A percentile compares a stretch with the other conserved stretches of the same genome.
Evolutionary conservation across 2,329 filamentous ascomycete species (phyloP).

Genomic region (Cytospora paraplurivora): DNA sequence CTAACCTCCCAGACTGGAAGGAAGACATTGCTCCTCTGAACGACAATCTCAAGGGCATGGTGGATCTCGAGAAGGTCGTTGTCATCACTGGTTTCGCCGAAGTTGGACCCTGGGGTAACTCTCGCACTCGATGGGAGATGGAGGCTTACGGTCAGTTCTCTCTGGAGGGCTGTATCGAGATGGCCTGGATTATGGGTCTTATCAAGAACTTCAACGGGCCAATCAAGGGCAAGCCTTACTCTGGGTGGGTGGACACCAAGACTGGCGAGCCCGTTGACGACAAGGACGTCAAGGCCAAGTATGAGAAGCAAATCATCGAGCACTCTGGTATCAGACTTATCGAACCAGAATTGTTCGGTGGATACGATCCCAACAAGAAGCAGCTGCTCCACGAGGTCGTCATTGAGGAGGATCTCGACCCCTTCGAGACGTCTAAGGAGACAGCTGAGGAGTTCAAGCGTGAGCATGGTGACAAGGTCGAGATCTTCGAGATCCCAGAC

Average conservation of each 20-base stretch:
- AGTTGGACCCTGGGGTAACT: slow-evolving; percentile 97
- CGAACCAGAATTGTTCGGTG: slow-evolving; percentile 93
- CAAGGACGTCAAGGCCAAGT: slow-evolving; percentile 96
- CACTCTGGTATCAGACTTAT: slow-evolving; percentile 97
- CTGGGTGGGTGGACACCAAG: slow-evolving; percentile 95
- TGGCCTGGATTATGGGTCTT: slow-evolving; percentile 99
- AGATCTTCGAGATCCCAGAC: slow-evolving; percentile 92
- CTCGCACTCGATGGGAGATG: slow-evolving; percentile 98
- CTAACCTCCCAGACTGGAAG: slow-evolving; percentile 87
- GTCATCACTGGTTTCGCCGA: slow-evolving; percentile 97
- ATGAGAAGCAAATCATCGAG: slow-evolving; percentile 94
- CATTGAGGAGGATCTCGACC: slow-evolving; percentile 94
- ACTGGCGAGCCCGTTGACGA: slow-evolving; percentile 94
- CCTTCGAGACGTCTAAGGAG: slow-evolving; percentile 96
- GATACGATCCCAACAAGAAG: slow-evolving; percentile 98
- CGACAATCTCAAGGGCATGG: slow-evolving; percentile 90
- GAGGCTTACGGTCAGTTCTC: slow-evolving; percentile 96
- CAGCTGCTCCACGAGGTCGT: slow-evolving; percentile 97
- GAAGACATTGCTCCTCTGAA: slow-evolving; percentile 87
- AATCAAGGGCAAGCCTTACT: slow-evolving; percentile 94
- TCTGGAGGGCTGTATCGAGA: slow-evolving; percentile 95
- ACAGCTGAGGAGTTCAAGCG: slow-evolving; percentile 96
- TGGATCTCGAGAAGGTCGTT: slow-evolving; percentile 96
- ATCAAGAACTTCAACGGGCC: slow-evolving; percentile 98
- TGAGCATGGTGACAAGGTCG: slow-evolving; percentile 95